phyloP scores from a whole-genome alignment of 352 stramenopile species.

The Plasmopara viticola region DNA sequence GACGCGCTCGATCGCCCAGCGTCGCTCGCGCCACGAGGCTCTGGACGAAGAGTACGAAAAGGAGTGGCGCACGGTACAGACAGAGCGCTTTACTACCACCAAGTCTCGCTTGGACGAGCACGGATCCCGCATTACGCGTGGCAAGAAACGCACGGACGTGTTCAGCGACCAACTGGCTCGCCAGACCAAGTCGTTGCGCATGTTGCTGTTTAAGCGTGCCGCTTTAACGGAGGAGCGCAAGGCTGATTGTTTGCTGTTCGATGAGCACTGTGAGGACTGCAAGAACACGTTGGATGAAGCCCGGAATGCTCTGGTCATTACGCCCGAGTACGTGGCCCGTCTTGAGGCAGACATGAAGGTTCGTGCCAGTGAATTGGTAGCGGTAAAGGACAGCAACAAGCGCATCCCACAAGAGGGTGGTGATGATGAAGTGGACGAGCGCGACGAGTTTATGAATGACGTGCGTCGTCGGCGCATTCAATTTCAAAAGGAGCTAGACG shows the following conservation, averaged over 20 bases:
- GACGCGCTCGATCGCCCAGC: conserved; percentile 64
- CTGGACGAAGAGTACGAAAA: conserved; percentile 81
- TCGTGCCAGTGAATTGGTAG: conserved; percentile 58
- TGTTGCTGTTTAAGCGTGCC: conserved; percentile 83
- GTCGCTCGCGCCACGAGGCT: conserved; percentile 59
- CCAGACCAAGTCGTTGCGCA: conserved; percentile 78
- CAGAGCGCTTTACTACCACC: conserved; percentile 52
- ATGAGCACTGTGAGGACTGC: conserved; percentile 81
- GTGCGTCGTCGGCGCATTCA: conserved; percentile 63
- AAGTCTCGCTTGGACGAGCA: conserved; percentile 64
- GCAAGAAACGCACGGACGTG: conserved; percentile 82
- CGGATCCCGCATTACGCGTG: conserved; percentile 53
- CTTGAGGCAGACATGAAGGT: conserved; percentile 85
- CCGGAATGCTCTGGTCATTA: conserved; percentile 63
- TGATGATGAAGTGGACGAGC: conserved; percentile 66
- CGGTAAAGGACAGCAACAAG: conserved; percentile 83
- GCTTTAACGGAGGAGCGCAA: conserved; percentile 82
- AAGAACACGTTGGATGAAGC: conserved; percentile 69
- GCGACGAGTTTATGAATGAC: conserved; percentile 87
- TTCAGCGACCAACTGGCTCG: conserved; percentile 72
- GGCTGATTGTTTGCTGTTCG: conserved; percentile 70
- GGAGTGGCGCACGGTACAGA: conserved; percentile 77
- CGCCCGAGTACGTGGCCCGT: conserved; percentile 78
- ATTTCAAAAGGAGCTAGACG: conserved; percentile 83
- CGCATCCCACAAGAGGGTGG: conserved; percentile 69